Percentiles rank a stretch among this genome's conserved stretches.
Evolutionary conservation across 148 eudicot genomes (phyloP).

Genomic region (Silene uniflora): DNA sequence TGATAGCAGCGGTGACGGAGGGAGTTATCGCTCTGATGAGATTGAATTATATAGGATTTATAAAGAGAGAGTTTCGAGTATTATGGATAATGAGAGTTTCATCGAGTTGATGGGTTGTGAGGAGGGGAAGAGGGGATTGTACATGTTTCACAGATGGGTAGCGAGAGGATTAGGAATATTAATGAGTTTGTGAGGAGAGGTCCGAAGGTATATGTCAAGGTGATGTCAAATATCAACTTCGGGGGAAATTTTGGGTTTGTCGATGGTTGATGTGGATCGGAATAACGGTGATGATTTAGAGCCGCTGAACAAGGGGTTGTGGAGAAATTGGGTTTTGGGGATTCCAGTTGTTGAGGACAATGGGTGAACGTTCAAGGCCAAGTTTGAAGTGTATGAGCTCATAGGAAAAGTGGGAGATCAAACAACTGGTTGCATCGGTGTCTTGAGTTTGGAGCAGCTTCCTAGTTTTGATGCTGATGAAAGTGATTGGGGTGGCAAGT

Average conservation of each 20-base stretch:
- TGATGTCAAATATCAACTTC: slow-evolving; percentile 48
- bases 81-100: slow-evolving; percentile 78
- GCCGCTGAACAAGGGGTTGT: slow-evolving; percentile 58
- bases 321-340: slow-evolving; percentile 31
- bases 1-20: no score
- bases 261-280: slow-evolving; percentile 90
- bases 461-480: slow-evolving; percentile 79
- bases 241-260: slow-evolving; percentile 64
- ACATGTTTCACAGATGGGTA: slow-evolving; percentile 77
- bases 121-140: slow-evolving; percentile 59
- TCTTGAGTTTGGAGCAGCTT: slow-evolving; percentile 60
- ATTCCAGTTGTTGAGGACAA: slow-evolving; percentile 52
- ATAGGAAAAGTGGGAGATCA: slow-evolving; percentile 87
- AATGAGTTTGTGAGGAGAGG: no score
- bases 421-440: slow-evolving; percentile 84
- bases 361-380: slow-evolving; percentile 49
- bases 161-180: slow-evolving; percentile 50
- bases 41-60: slow-evolving; percentile 61
- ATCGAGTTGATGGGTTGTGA: slow-evolving; percentile 55
- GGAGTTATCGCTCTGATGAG: no score
- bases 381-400: slow-evolving; percentile 88
- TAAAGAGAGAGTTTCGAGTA: slow-evolving; percentile 71
- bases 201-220: slow-evolving; percentile 63
- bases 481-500: slow-evolving; percentile 63
- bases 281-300: slow-evolving; percentile 67